Conservation (phyloP, 2,329 filamentous ascomycete species). For the Ophiostoma sp. region DNA sequence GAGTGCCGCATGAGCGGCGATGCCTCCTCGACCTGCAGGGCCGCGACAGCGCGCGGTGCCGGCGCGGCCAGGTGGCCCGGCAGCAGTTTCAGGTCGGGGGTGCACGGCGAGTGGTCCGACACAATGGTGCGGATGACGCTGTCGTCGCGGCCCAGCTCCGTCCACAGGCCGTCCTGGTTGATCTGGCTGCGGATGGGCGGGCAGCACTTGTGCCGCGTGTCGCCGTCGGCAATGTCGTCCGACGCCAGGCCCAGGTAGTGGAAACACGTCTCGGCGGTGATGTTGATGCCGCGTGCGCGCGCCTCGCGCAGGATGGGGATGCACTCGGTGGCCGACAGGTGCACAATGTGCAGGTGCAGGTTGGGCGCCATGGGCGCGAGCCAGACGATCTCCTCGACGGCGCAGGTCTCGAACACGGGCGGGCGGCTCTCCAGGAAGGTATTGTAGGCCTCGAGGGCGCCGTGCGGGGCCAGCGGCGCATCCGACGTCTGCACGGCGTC, state of each 20-base stretch:
- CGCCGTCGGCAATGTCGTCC: conserved; percentile 75
- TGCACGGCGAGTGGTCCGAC: conserved; percentile 94
- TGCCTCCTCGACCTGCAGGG: conserved; percentile 26
- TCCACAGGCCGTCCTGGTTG: conserved; percentile 85
- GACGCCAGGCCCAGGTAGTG: conserved; percentile 84
- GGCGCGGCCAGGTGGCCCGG: conserved; percentile 54
- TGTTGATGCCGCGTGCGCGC: conserved; percentile 66
- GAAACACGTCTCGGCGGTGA: conserved; percentile 93
- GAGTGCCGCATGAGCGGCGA: conserved; percentile 40
- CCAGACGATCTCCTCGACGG: conserved; percentile 78
- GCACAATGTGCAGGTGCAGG: conserved; percentile 87
- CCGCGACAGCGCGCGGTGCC: neutral
- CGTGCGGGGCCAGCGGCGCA: conserved; percentile 64
- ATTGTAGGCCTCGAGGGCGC: conserved; percentile 70
- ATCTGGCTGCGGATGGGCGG: conserved; percentile 76
- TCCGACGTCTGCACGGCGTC: conserved; percentile 65
- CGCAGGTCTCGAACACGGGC: conserved; percentile 83
- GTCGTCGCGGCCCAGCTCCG: conserved; percentile 63
- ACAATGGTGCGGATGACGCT: conserved; percentile 89
- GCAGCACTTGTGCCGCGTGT: conserved; percentile 92
- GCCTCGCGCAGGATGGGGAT: conserved; percentile 76
- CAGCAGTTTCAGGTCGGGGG: conserved; percentile 85
- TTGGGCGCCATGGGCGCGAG: conserved; percentile 74
- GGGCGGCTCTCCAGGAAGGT: conserved; percentile 92
- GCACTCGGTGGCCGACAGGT: conserved; percentile 81